Evolutionary conservation across 768 basidiomycete genomes (phyloP), one percentile per base, ranked within the genome.

Genomic region (Amanita brunnescens): DNA sequence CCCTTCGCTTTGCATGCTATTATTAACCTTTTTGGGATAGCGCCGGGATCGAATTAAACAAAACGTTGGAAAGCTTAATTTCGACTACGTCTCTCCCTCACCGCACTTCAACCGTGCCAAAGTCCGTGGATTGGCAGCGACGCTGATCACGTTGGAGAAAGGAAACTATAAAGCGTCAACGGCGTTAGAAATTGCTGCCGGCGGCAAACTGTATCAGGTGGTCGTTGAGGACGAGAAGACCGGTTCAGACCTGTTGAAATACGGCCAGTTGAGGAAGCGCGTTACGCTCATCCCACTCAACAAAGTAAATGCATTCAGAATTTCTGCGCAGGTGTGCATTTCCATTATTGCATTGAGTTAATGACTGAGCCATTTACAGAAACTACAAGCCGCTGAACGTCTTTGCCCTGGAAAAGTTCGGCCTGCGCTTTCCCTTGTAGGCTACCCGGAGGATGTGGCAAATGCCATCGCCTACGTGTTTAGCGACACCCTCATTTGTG

Each of bases 391-490:
- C 0, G 91, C 91, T 1, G 71, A 83, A 8, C 71, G 75, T 23
- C 63, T 93, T 18, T 87, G 89, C 6, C 82, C 81, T 0, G 85
- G 84, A 48, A 91, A 89, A 65, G 93, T 88, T 1, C 79, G 83
- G 49, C 77, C 85, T 14, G 96, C 96, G 0, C 76, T 98, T n/a
- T 87, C 89, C 13, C 79, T 98, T 5, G 82, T 98, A 35, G 83
- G 85, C 1, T 95, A 90, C 65, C 72, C 81, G 10, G 67, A 81
- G 2, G 89, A 93, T 40, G 86, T 98, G 29, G 75, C 82, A 3
- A 84, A 81, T 26, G 96, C 96, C 14, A 92, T 98, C 79, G 74
- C 83, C 10, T 97, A 84, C 67, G 94, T 97, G 16, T 99, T 98
- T 65, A 85, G 88, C 51, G 86, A 93, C 64, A 91, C 89, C 2